These are phyloP conservation scores for Asterophora parasitica DNA, from an alignment of 768 basidiomycete species.

Conservation along the genomic window DNA sequence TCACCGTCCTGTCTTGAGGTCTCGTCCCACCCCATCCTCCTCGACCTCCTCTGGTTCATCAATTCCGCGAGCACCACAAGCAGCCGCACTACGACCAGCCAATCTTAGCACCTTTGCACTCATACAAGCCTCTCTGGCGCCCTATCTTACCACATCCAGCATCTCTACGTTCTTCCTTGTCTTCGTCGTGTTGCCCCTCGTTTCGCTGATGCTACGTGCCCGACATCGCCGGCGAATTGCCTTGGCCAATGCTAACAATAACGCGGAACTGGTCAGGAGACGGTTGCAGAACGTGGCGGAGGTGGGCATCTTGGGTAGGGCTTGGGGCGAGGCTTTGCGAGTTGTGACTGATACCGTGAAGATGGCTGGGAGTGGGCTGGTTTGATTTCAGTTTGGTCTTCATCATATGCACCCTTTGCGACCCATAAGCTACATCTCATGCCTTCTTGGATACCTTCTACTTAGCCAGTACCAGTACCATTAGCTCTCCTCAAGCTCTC, in stretches of 20 bases:
- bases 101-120: constrained; percentile 33
- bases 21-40: constrained; percentile 18
- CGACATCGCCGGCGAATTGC: constrained; percentile 36
- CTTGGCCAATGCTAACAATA: constrained; percentile 24
- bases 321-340: constrained; percentile 49
- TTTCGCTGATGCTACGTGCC: constrained; percentile 48
- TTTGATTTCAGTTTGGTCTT: constrained; percentile 30
- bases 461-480: no score
- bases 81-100: constrained; percentile 18
- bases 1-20: constrained; percentile 16
- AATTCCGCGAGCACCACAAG: constrained; percentile 15
- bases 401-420: neutral
- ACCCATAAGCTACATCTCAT: neutral
- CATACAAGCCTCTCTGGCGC: constrained; percentile 42
- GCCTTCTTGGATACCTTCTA: neutral
- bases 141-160: constrained; percentile 45
- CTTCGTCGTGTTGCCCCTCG: constrained; percentile 40
- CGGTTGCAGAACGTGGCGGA: constrained; percentile 43
- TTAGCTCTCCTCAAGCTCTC: no score
- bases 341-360: constrained; percentile 61
- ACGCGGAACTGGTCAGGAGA: constrained; percentile 55
- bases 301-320: constrained; percentile 29
- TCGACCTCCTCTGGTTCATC: constrained; percentile 18
- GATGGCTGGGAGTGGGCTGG: constrained; percentile 76
- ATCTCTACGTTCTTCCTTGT: constrained; percentile 45